Evolutionary conservation across 352 stramenopile genomes (phyloP).

Genomic region (Nothophytophthora sp.): DNA sequence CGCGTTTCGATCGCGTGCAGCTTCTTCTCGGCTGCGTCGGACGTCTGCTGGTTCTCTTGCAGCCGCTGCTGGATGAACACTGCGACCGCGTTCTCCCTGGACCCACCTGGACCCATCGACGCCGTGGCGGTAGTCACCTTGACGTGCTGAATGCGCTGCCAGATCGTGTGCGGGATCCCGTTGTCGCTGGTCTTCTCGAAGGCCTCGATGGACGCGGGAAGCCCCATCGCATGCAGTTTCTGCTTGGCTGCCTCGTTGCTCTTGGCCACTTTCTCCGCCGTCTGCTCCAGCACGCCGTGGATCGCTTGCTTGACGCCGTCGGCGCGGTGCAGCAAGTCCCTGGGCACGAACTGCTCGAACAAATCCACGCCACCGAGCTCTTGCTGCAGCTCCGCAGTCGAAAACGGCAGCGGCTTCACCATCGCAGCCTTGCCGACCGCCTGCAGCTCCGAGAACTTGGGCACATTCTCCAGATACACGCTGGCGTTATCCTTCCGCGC

Average conservation of each 20-base stretch:
- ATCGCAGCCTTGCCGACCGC: constrained; percentile 65
- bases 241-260: constrained; percentile 55
- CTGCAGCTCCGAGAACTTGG: constrained; percentile 50
- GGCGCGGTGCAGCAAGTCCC: constrained; percentile 46
- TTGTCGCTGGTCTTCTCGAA: constrained; percentile 69
- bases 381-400: constrained; percentile 49
- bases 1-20: constrained; percentile 54
- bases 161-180: constrained; percentile 53
- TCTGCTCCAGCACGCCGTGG: constrained; percentile 37
- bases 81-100: constrained; percentile 30
- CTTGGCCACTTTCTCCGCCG: constrained; percentile 41
- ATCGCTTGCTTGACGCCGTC: constrained; percentile 54
- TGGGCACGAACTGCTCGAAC: constrained; percentile 73
- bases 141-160: constrained; percentile 57
- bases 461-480: constrained; percentile 82
- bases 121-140: constrained; percentile 26
- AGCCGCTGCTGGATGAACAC: constrained; percentile 50
- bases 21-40: constrained; percentile 57
- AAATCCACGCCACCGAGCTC: constrained; percentile 63
- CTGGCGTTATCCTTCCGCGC: constrained; percentile 82
- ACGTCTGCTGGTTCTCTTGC: constrained; percentile 51
- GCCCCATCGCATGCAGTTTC: constrained; percentile 52
- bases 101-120: constrained; percentile 15
- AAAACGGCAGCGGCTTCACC: constrained; percentile 56
- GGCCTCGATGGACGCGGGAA: constrained; percentile 80